Conservation (phyloP, 1,284 basidiomycete genomes). For the Gymnopus androsaceus region DNA sequence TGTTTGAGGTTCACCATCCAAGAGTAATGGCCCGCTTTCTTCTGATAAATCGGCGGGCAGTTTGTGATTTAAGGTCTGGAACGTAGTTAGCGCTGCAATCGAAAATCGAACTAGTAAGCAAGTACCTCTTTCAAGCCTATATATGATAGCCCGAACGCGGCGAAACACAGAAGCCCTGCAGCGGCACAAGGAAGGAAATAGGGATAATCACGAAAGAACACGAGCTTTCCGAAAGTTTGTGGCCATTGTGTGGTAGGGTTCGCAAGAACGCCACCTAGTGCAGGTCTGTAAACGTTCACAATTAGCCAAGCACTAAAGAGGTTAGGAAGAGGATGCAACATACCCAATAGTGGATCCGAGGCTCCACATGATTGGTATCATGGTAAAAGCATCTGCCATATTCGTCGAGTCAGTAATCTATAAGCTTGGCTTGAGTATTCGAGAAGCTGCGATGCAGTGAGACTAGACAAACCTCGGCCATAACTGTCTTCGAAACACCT, state of each 20-base stretch:
- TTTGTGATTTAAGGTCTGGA: not conserved
- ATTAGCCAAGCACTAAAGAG: not conserved
- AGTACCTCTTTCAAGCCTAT: conserved; percentile 36
- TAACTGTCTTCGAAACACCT: conserved; percentile 41
- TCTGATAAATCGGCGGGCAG: not conserved
- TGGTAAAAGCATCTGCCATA: conserved; percentile 43
- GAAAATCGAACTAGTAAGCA: not conserved
- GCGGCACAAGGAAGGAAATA: conserved; percentile 45
- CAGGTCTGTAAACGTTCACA: conserved; percentile 30
- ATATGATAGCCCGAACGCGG: conserved; percentile 30
- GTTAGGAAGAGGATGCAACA: not conserved
- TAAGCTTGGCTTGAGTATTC: not conserved
- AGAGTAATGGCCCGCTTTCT: not conserved
- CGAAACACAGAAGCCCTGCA: conserved; percentile 30
- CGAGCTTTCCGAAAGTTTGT: conserved; percentile 29
- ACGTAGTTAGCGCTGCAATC: not conserved
- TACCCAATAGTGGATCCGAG: conserved; percentile 43
- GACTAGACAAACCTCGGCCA: conserved; percentile 36
- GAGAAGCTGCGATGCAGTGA: not conserved
- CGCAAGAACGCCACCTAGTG: conserved; percentile 44
- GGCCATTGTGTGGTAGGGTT: conserved; percentile 44
- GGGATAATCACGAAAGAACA: conserved; percentile 36
- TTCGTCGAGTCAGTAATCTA: conserved; percentile 46
- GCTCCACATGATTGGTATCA: conserved; percentile 45
- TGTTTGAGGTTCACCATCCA: not conserved